Percentiles rank a stretch among this genome's conserved stretches.
phyloP scores from a whole-genome alignment of 352 stramenopile genomes.

The Globisporangium cystogenes region DNA sequence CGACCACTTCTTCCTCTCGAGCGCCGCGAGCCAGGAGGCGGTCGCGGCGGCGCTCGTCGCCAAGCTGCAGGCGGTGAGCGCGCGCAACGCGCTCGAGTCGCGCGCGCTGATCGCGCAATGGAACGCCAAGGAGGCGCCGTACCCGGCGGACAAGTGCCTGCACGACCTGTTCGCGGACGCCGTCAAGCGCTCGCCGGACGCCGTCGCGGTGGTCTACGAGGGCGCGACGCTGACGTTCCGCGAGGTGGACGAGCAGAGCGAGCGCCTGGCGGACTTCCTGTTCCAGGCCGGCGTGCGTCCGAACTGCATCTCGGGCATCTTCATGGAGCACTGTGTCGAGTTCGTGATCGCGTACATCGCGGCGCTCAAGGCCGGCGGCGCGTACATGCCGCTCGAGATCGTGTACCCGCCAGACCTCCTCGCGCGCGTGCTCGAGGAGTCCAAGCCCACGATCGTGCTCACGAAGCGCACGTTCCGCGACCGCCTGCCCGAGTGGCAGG shows the following conservation, averaged over 20 bases:
- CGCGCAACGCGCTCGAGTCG: conserved; percentile 38
- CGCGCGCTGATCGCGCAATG: conserved; percentile 34
- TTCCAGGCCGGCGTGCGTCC: conserved; percentile 59
- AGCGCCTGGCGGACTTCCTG: conserved; percentile 58
- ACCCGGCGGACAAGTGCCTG: conserved; percentile 68
- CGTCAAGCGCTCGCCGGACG: conserved; percentile 55
- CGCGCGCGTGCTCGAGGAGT: conserved; percentile 84
- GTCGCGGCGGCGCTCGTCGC: conserved; percentile 31
- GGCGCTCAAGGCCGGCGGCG: conserved; percentile 85
- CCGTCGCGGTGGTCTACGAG: conserved; percentile 69
- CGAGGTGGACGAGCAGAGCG: conserved; percentile 61
- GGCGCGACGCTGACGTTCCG: conserved; percentile 58
- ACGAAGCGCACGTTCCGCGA: conserved; percentile 75
- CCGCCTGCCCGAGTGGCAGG: conserved; percentile 62
- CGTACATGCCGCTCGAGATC: conserved; percentile 89
- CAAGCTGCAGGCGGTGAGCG: conserved; percentile 28
- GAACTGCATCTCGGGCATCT: conserved; percentile 71
- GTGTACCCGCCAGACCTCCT: conserved; percentile 90
- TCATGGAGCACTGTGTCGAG: conserved; percentile 91
- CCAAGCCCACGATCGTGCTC: conserved; percentile 81
- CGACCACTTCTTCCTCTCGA: conserved; percentile 62
- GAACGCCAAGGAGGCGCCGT: conserved; percentile 45
- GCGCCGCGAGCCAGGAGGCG: conserved; percentile 17
- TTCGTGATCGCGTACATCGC: conserved; percentile 91
- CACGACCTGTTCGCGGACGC: conserved; percentile 79